Evolutionary conservation across 805 yeast species (phyloP).

Genomic region (Kluyveromyces siamensis): DNA sequence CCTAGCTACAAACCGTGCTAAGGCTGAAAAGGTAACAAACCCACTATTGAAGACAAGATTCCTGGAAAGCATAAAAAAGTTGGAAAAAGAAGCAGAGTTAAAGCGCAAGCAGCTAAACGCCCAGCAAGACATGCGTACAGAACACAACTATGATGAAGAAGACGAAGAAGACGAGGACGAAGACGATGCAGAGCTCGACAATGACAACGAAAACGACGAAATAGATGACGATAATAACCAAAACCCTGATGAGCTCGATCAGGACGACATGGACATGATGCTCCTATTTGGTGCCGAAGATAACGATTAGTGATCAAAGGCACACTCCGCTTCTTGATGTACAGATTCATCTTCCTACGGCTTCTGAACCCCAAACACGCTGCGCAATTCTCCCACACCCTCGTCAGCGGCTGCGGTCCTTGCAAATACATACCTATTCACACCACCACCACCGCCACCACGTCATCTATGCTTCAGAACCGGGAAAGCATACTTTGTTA

Average conservation of each 20-base stretch:
- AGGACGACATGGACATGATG: conserved; percentile 30
- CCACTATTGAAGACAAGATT: conserved; percentile 84
- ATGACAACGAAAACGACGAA: conserved; percentile 24
- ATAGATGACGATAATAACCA: conserved; percentile 26
- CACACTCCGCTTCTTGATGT: not conserved
- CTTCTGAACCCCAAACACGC: not conserved
- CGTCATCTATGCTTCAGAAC: not conserved
- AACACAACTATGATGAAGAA: conserved; percentile 24
- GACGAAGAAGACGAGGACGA: conserved; percentile 29
- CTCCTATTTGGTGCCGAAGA: conserved; percentile 31
- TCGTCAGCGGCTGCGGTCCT: not conserved
- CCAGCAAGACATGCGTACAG: conserved; percentile 11
- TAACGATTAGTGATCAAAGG: conserved; percentile 9
- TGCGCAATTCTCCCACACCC: not conserved
- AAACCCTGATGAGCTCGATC: conserved; percentile 24
- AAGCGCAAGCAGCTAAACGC: conserved; percentile 57
- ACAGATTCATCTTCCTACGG: no score
- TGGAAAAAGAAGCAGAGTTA: conserved; percentile 72
- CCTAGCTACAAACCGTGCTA: conserved; percentile 63
- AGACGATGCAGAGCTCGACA: conserved; percentile 27
- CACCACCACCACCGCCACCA: not conserved
- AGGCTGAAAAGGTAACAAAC: conserved; percentile 64
- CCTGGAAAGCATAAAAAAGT: conserved; percentile 65
- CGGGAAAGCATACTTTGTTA: not conserved
- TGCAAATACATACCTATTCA: not conserved